These are phyloP conservation scores for Tolypocladium tundrense DNA, from an alignment of 2,329 filamentous ascomycete genomes.

Conservation along the genomic window DNA sequence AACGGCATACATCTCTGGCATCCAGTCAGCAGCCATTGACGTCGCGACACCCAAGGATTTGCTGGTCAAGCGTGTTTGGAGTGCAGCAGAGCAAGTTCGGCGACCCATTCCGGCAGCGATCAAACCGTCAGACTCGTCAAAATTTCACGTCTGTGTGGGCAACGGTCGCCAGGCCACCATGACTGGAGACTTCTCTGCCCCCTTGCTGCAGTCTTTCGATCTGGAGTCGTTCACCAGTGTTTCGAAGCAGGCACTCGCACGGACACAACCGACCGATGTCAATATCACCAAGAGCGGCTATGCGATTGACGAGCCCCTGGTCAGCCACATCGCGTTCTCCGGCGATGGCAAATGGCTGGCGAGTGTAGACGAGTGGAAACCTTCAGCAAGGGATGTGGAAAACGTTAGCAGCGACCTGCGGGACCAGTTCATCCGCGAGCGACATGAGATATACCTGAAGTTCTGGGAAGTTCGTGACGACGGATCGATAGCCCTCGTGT, in stretches of 20 bases:
- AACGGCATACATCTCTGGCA: constrained; percentile 71
- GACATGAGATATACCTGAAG: constrained; percentile 72
- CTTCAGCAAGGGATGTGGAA: constrained; percentile 57
- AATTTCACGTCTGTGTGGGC: constrained; percentile 58
- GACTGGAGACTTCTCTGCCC: constrained; percentile 41
- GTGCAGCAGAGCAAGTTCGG: constrained; percentile 29
- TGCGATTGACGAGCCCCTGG: constrained; percentile 65
- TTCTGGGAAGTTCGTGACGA: constrained; percentile 68
- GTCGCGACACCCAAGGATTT: constrained; percentile 40
- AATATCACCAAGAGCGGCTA: constrained; percentile 64
- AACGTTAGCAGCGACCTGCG: constrained; percentile 24
- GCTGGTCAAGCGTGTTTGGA: constrained; percentile 41
- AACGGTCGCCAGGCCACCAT: constrained; percentile 47
- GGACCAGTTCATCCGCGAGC: constrained; percentile 38
- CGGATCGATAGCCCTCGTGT: constrained; percentile 62
- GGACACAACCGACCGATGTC: constrained; percentile 76
- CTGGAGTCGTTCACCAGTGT: constrained; percentile 68
- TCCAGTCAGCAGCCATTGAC: constrained; percentile 55
- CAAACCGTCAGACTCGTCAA: constrained; percentile 51
- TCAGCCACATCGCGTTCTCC: constrained; percentile 66
- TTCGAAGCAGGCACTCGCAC: constrained; percentile 76
- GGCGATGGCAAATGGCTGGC: constrained; percentile 81
- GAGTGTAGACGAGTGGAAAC: constrained; percentile 85
- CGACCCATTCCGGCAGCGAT: constrained; percentile 49
- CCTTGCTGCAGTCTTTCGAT: constrained; percentile 74